phyloP scores from a whole-genome alignment of 2,329 filamentous ascomycete genomes.

The Nemania sp. region DNA sequence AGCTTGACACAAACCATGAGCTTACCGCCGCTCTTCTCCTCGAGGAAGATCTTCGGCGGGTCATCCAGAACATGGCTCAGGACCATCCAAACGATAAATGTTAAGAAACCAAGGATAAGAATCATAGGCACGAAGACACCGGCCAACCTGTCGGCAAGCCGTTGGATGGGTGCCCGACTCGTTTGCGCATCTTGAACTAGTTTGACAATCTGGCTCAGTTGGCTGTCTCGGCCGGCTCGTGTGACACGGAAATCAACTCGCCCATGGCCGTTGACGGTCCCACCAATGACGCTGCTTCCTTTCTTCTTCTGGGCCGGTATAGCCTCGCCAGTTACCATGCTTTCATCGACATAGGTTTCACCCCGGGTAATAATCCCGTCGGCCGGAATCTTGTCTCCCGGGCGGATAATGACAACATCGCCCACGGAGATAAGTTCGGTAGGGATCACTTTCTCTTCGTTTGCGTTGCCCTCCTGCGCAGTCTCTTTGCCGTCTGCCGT shows the following conservation, averaged over 20 bases:
- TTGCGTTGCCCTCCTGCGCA: slow-evolving; percentile 59
- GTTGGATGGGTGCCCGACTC: slow-evolving; percentile 89
- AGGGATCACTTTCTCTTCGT: slow-evolving; percentile 84
- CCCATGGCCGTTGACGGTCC: slow-evolving; percentile 93
- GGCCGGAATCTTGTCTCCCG: slow-evolving; percentile 95
- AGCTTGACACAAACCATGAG: slow-evolving; percentile 97
- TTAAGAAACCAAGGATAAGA: slow-evolving; percentile 78
- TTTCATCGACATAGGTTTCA: slow-evolving; percentile 93
- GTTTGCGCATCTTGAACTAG: slow-evolving; percentile 98
- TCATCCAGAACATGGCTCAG: slow-evolving; percentile 82
- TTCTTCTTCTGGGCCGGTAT: slow-evolving; percentile 92
- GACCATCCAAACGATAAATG: slow-evolving; percentile 92
- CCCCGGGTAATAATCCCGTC: slow-evolving; percentile 87
- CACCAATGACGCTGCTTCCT: slow-evolving; percentile 80
- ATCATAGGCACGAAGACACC: slow-evolving; percentile 95
- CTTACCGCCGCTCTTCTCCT: slow-evolving; percentile 81
- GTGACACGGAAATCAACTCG: slow-evolving; percentile 91
- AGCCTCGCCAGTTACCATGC: slow-evolving; percentile 97
- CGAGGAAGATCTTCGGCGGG: slow-evolving; percentile 86
- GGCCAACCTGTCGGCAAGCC: slow-evolving; percentile 86
- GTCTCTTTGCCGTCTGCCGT: slow-evolving; percentile 52
- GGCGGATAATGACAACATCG: slow-evolving; percentile 89
- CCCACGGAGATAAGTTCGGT: slow-evolving; percentile 94
- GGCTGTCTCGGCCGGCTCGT: slow-evolving; percentile 89
- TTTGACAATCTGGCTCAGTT: slow-evolving; percentile 96